phyloP scores from a whole-genome alignment of 1,139 yeast species.

The Meyerozyma smithsonii region DNA sequence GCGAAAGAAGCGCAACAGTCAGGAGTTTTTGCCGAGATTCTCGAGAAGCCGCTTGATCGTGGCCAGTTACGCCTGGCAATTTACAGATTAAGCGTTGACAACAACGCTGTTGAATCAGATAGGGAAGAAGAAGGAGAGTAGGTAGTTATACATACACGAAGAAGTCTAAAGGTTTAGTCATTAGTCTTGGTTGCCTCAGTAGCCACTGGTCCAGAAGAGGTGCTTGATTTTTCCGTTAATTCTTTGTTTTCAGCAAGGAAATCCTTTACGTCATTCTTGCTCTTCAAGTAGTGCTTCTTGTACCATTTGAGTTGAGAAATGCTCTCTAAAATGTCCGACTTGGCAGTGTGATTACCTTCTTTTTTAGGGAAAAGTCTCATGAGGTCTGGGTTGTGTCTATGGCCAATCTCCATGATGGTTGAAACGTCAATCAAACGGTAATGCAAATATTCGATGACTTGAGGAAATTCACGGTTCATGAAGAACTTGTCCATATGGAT shows the following conservation, averaged over 20 bases:
- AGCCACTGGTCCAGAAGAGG: neutral
- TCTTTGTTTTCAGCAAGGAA: slow-evolving; percentile 8
- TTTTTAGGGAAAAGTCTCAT: slow-evolving; percentile 59
- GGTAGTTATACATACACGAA: too few relatives aligned
- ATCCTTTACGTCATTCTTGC: slow-evolving; percentile 18
- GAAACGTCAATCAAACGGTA: slow-evolving; percentile 90
- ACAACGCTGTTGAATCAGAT: neutral
- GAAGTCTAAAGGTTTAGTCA: neutral
- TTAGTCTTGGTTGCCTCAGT: neutral
- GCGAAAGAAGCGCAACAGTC: slow-evolving; percentile 59
- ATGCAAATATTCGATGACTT: slow-evolving; percentile 64
- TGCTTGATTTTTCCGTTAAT: neutral
- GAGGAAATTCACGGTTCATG: slow-evolving; percentile 79
- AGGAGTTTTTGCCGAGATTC: slow-evolving; percentile 62
- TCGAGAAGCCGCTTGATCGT: slow-evolving; percentile 68
- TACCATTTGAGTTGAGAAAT: slow-evolving; percentile 81
- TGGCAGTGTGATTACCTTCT: slow-evolving; percentile 74
- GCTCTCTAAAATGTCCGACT: slow-evolving; percentile 82
- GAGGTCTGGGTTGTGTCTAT: slow-evolving; percentile 68
- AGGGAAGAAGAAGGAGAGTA: neutral
- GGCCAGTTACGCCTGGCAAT: neutral
- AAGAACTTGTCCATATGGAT: slow-evolving; percentile 90
- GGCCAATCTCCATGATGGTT: slow-evolving; percentile 71
- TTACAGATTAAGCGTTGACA: neutral
- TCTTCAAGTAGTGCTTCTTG: slow-evolving; percentile 53